Evolutionary conservation across 352 stramenopile genomes (phyloP), one percentile per base, ranked within the genome.

Genomic region (Peronospora destructor): DNA sequence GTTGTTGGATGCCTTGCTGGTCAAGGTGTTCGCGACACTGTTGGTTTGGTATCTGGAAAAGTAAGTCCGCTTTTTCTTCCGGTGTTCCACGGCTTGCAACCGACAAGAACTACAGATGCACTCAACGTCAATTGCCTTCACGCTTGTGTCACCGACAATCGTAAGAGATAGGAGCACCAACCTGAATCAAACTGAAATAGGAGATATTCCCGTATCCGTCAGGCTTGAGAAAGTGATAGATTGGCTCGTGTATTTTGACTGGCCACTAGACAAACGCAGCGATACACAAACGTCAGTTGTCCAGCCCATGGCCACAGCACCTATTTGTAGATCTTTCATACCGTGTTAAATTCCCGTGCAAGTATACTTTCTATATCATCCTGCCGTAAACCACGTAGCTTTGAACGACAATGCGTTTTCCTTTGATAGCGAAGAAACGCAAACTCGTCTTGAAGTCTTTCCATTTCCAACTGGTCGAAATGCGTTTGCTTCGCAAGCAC

Each of bases 201-300:
- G 74, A 84, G 25, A 83, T 45, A 48, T 87, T 84, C 5, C 75
- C 77, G 25, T 74, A 82, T 0, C 66, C 71, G 32, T 89, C 77
- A 6, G 68, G 71, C 10, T 63, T 69, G 28, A 89, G 42, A 11
- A 79, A 29, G 7, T 64, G 58, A 29, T 74, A 83, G 8, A 89
- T 54, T 35, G 58, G 63, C 2, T 49, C 55, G 26, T 66, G 68
- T 2, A 72, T 71, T 26, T 67, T 57, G 29, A 71, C 41, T 28
- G 71, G 61, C 73, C 71, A 84, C 68, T 84, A 44, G 37, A 47
- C 4, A 7, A 29, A 54, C 11, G 13, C 13, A 53, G 16, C 5
- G 23, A 59, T 14, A 29, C 10, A 46, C 36, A 21, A 17, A 4
- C 3, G 19, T 53, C 9, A 57, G 39, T 11, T 13, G 14, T 36